phyloP scores from a whole-genome alignment of 2,329 filamentous ascomycete species.

The Parastagonospora avenae region DNA sequence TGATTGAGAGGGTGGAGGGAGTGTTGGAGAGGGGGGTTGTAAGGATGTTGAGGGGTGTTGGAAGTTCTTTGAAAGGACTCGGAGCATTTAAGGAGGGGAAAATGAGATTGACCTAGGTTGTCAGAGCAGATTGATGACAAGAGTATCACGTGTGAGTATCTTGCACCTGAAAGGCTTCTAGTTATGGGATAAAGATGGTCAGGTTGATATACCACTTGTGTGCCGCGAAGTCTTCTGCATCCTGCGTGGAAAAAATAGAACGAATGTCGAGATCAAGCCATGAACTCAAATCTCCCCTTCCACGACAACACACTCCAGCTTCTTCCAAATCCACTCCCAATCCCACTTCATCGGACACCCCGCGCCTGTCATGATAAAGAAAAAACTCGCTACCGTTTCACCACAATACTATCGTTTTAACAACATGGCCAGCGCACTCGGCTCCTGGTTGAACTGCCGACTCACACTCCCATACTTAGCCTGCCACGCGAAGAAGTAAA shows the following conservation, averaged over 20 bases:
- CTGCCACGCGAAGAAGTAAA: slow-evolving; percentile 99
- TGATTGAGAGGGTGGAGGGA: slow-evolving; percentile 43
- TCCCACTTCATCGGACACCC: not conserved
- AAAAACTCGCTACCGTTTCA: not conserved
- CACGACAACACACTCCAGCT: too few species aligned
- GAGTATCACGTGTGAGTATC: not conserved
- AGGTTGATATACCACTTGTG: too few species aligned
- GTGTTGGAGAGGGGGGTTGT: slow-evolving; percentile 33
- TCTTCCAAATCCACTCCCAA: too few species aligned
- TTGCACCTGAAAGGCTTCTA: not conserved
- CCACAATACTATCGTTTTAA: slow-evolving; percentile 15
- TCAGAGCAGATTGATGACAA: not conserved
- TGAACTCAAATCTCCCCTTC: too few species aligned
- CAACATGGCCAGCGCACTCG: slow-evolving; percentile 27
- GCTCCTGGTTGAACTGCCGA: slow-evolving; percentile 31
- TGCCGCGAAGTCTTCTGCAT: too few species aligned
- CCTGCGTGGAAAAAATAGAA: too few species aligned
- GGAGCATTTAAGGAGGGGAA: too few species aligned
- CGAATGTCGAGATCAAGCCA: too few species aligned
- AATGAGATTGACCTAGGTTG: not conserved
- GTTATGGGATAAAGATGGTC: too few species aligned
- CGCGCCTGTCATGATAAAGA: too few species aligned
- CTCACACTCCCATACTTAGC: slow-evolving; percentile 91
- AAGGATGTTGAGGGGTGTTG: slow-evolving; percentile 9
- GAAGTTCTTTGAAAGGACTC: slow-evolving; percentile 6